These are phyloP conservation scores for Aspergillus pseudoviridinutans DNA, from an alignment of 2,329 filamentous ascomycete species.

Conservation along the genomic window DNA sequence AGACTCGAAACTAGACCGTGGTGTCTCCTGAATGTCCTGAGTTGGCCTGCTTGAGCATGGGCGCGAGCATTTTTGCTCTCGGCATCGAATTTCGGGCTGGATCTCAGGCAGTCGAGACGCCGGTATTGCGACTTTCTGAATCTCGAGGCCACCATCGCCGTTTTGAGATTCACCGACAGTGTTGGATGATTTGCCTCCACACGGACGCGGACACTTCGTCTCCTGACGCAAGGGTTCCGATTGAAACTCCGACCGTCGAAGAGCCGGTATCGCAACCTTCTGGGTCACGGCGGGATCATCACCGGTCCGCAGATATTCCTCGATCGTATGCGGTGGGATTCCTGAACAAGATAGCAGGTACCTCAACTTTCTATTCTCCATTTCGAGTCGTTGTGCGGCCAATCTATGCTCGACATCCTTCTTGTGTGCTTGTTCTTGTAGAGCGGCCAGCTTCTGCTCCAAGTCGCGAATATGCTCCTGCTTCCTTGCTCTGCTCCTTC, in stretches of 20 bases:
- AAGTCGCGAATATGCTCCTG: conserved; percentile 36
- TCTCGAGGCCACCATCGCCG: neutral
- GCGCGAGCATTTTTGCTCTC: neutral
- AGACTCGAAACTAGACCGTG: conserved; percentile 17
- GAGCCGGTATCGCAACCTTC: conserved; percentile 35
- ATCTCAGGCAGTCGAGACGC: neutral
- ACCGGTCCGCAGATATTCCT: conserved; percentile 23
- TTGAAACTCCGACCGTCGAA: conserved; percentile 11
- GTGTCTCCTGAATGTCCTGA: conserved; percentile 24
- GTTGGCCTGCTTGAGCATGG: conserved; percentile 19
- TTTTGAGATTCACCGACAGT: neutral
- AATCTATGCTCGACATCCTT: conserved; percentile 33
- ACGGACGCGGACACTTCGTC: neutral
- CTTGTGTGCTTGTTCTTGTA: conserved; percentile 25
- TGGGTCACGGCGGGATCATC: conserved; percentile 16
- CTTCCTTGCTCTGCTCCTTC: conserved; percentile 33
- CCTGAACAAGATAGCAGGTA: conserved; percentile 24
- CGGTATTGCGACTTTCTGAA: neutral
- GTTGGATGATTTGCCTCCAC: neutral
- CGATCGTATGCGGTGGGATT: conserved; percentile 18
- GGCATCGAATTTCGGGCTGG: neutral
- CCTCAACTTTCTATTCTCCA: conserved; percentile 30
- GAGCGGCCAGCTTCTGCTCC: conserved; percentile 27
- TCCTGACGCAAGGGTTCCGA: neutral
- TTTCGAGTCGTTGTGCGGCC: conserved; percentile 29